A percentile compares a stretch with the other conserved stretches of the same genome.
Conservation (phyloP, 345 rosid genomes). For the Abelmoschus esculentus region DNA sequence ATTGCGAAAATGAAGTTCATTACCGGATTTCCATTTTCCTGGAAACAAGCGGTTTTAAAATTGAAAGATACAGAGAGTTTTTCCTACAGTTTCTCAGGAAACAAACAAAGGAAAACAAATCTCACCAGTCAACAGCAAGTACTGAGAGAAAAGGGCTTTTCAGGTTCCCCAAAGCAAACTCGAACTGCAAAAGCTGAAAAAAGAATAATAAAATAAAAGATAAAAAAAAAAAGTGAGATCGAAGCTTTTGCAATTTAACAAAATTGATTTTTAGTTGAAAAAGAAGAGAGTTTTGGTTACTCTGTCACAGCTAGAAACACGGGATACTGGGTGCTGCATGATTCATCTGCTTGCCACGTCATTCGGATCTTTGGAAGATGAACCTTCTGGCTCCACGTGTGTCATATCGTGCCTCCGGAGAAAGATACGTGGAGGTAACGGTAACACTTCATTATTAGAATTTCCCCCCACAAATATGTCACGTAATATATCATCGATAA, state of each 20-base stretch:
- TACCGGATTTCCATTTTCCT: background rate
- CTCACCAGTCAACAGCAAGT: constrained; percentile 1
- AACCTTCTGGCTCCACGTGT: background rate
- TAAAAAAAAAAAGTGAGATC: background rate
- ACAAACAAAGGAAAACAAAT: constrained; percentile 1
- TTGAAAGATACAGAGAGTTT: background rate
- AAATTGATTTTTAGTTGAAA: background rate
- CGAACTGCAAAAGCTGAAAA: background rate
- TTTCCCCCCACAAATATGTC: too few species aligned
- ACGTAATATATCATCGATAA: too few species aligned
- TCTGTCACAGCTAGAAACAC: background rate
- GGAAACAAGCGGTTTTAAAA: constrained; percentile 3
- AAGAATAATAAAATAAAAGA: background rate
- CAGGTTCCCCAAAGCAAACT: background rate
- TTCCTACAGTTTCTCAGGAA: constrained; percentile 1
- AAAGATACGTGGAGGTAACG: background rate
- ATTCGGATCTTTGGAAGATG: background rate
- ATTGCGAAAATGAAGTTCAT: background rate
- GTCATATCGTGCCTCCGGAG: background rate
- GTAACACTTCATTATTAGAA: background rate
- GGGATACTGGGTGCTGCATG: constrained; percentile 1
- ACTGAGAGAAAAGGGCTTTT: background rate
- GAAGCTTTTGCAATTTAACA: background rate
- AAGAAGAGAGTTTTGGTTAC: background rate
- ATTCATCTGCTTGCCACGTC: constrained; percentile 9